Conservation (phyloP, 345 rosid species). For the Excoecaria cochinchinensis region DNA sequence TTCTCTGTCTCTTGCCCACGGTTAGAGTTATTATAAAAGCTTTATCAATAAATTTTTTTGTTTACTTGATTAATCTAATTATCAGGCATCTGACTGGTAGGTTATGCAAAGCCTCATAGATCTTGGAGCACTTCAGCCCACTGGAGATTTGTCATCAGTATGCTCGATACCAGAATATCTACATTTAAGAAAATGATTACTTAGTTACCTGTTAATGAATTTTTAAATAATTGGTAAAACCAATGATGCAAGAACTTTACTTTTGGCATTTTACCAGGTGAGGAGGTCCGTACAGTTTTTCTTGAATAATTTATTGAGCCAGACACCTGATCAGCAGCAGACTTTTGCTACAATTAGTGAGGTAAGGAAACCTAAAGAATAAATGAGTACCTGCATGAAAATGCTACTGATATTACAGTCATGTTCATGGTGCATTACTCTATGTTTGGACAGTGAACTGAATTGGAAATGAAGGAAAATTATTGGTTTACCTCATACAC, state of each 20-base stretch:
- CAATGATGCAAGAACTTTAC: neutral
- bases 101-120: constrained; percentile 78
- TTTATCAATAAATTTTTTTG: neutral
- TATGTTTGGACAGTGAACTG: too few species aligned
- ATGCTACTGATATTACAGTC: neutral
- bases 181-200: constrained; percentile 1
- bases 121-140: constrained; percentile 91
- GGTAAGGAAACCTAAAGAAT: constrained; percentile 38
- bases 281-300: constrained; percentile 94
- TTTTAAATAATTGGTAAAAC: neutral
- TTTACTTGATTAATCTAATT: constrained; percentile 18
- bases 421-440: too few species aligned
- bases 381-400: neutral
- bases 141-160: constrained; percentile 94
- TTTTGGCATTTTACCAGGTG: constrained; percentile 46
- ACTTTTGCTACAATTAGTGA: constrained; percentile 88
- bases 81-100: constrained; percentile 44
- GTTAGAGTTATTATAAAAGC: neutral
- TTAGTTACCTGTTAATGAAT: neutral
- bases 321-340: constrained; percentile 82
- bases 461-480: neutral
- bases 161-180: constrained; percentile 2
- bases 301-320: constrained; percentile 77
- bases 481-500: neutral
- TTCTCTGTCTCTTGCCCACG: neutral